Base-by-base conservation (phyloP, 179 eudicot species). In the Carnegiea gigantea region DNA sequence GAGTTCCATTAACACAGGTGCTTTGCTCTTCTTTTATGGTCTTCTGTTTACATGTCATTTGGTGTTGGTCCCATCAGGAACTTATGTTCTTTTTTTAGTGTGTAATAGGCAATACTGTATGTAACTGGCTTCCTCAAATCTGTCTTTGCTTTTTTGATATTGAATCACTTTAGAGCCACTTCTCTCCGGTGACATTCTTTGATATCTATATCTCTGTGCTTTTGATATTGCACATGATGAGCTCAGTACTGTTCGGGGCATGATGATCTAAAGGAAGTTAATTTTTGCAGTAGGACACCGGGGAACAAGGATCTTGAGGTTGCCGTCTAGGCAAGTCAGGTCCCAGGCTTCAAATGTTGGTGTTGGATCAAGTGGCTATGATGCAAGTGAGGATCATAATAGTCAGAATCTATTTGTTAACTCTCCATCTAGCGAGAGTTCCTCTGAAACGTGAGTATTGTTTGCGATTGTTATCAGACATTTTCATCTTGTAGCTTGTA, bases 281-380 rank as follows among this genome's bases (percentile, higher is more conserved):
- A 57, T 80, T 76, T 77, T 78, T 88, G 73, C 77, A 93, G 98
- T 91, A 72, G 85, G 80, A 85, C 82, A 77, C 74, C 84, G 86
- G 75, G 90, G 86, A 80, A 43, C 83, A 77, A 67, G 82, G 80
- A 88, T 59, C 75, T 80, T 83, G 79, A 86, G 86, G 73, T 82
- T 83, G 30, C 74, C 68, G 54, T 76, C 78, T 43, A 73, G 72
- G 53, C 79, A 80, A 77, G 65, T 91, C 80, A 92, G 79, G 82
- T 81, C 83, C 54, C 89, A 87, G 82, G 95, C 97, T 71, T 88
- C 93, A 77, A 91, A 85, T 88, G 85, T 89, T 72, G 91, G 93
- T 76, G 76, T 88, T 81, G 96, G 96, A 83, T 78, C 96, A 77
- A 92, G 93, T 59, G 82, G 84, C 84, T 90, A 75, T 81, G 96